These are phyloP conservation scores for Xylaria cubensis DNA, from an alignment of 495 filamentous ascomycete species.

Conservation along the genomic window DNA sequence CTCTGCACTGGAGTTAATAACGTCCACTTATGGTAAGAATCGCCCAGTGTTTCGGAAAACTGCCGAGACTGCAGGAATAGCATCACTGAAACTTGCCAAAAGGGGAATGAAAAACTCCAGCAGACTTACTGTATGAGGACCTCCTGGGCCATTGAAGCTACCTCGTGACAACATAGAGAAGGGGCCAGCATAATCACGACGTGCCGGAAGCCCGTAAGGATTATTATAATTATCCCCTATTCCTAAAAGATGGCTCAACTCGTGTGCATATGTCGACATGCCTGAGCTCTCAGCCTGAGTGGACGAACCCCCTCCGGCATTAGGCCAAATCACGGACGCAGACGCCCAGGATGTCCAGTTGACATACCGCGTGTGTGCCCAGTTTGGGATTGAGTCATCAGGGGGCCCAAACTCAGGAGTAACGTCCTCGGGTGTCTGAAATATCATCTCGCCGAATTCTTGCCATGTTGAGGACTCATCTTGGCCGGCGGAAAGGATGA, in stretches of 20 bases:
- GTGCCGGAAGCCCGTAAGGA: conserved; percentile 45
- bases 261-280: conserved; percentile 49
- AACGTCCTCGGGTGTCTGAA: conserved; percentile 44
- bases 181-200: conserved; percentile 48
- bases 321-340: conserved; percentile 49
- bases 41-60: neutral
- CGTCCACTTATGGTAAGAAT: neutral
- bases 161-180: conserved; percentile 50
- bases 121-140: conserved; percentile 42
- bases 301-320: conserved; percentile 49
- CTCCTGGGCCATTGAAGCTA: conserved; percentile 52
- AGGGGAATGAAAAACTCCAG: neutral
- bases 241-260: conserved; percentile 48
- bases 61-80: too few relatives aligned
- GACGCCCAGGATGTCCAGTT: conserved; percentile 51
- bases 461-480: conserved; percentile 55
- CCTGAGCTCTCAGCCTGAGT: conserved; percentile 53
- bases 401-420: conserved; percentile 49
- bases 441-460: conserved; percentile 54
- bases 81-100: too few relatives aligned
- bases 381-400: conserved; percentile 42
- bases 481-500: conserved; percentile 52
- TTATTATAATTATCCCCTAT: conserved; percentile 56
- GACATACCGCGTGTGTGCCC: conserved; percentile 49
- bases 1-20: conserved; percentile 21